A percentile compares a stretch with the other conserved stretches of the same genome.
These are phyloP conservation scores for Gracilaria caudata DNA, from an alignment of 23 red algal species.

Conservation along the genomic window DNA sequence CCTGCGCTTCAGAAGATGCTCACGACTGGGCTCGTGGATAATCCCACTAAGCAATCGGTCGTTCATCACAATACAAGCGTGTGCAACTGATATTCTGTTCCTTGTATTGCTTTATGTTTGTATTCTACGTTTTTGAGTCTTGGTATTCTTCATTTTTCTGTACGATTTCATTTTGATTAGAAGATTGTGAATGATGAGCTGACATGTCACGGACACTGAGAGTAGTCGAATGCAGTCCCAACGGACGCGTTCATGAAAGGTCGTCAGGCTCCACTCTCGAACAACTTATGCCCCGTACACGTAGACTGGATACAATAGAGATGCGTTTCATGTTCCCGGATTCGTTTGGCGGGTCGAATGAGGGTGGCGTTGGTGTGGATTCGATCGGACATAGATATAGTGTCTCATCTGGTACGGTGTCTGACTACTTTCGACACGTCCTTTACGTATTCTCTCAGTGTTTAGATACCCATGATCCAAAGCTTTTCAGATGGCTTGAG, in stretches of 20 bases:
- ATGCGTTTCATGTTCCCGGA: too few species aligned
- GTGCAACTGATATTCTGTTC: background rate
- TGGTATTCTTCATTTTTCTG: background rate
- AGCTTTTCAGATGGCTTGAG: too few species aligned
- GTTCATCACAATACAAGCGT: conserved; percentile 11
- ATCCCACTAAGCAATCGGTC: conserved; percentile 5
- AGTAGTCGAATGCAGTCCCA: background rate
- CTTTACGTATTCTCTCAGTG: too few species aligned
- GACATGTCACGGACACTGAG: conserved; percentile 14
- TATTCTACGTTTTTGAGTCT: conserved; percentile 1
- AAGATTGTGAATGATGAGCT: conserved; percentile 37
- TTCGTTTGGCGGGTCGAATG: too few species aligned
- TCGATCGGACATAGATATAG: too few species aligned
- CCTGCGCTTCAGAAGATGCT: background rate
- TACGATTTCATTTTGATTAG: too few species aligned
- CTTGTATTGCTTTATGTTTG: background rate
- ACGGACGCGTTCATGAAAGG: background rate
- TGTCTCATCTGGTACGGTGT: too few species aligned
- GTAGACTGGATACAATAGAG: too few species aligned
- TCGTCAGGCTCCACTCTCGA: conserved; percentile 42
- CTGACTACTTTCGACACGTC: too few species aligned
- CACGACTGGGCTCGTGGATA: background rate
- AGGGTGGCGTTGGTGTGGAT: too few species aligned
- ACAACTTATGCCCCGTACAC: too few species aligned
- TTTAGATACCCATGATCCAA: too few species aligned